Percentiles rank a stretch among this genome's conserved stretches.
Evolutionary conservation across 208 protist genomes (phyloP).

Genomic region (Tritrichomonas foetus): DNA sequence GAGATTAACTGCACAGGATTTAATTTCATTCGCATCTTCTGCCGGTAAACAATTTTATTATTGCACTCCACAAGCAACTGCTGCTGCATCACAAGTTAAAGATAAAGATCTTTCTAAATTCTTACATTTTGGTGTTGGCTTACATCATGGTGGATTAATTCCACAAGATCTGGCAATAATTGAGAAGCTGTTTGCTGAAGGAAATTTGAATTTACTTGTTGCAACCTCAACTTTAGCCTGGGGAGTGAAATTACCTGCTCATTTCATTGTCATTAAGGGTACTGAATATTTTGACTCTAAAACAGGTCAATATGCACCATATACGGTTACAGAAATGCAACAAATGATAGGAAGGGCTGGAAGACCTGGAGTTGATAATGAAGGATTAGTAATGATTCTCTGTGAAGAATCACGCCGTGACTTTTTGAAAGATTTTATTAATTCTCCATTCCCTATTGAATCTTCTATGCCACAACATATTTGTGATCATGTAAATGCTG

Average conservation of each 20-base stretch:
- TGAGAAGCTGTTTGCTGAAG: not conserved
- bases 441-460: constrained; percentile 95
- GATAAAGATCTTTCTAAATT: constrained; percentile 67
- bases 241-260: constrained; percentile 99
- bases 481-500: constrained; percentile 96
- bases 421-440: constrained; percentile 90
- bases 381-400: constrained; percentile 77
- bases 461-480: constrained; percentile 80
- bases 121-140: constrained; percentile 94
- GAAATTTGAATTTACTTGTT: constrained; percentile 65
- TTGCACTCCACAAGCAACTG: not conserved
- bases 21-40: constrained; percentile 16
- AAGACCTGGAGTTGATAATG: constrained; percentile 70
- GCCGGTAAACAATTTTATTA: not conserved
- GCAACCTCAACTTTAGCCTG: constrained; percentile 99
- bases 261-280: constrained; percentile 99
- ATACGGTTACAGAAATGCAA: constrained; percentile 96
- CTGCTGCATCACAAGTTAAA: not conserved
- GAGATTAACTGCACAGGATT: not conserved
- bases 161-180: constrained; percentile 68
- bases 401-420: constrained; percentile 93
- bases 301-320: constrained; percentile 90
- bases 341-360: constrained; percentile 99
- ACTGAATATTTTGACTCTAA: constrained; percentile 98
- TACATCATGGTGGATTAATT: constrained; percentile 93